Evolutionary conservation across 2,329 filamentous ascomycete genomes (phyloP).

Genomic region (Fonsecaea monophora): DNA sequence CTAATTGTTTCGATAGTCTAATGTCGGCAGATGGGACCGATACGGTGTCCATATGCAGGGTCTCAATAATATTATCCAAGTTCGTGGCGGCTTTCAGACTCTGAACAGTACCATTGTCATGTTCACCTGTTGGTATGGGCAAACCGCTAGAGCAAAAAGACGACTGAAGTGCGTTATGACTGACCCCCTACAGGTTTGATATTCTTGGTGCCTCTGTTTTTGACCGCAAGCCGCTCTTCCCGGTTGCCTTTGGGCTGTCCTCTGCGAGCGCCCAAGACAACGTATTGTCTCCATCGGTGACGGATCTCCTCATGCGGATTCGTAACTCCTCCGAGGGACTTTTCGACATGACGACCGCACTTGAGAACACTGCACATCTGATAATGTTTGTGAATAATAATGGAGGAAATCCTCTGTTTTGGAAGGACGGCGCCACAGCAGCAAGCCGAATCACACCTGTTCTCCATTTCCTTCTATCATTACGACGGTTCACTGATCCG

Average conservation of each 20-base stretch:
- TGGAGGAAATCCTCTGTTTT: constrained; percentile 5
- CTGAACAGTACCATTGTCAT: constrained; percentile 18
- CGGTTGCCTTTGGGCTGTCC: background rate
- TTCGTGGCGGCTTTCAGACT: constrained; percentile 35
- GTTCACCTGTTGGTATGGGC: constrained; percentile 21
- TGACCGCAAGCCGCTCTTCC: constrained; percentile 19
- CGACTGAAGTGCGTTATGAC: background rate
- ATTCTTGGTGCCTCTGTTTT: constrained; percentile 16
- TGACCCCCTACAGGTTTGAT: constrained; percentile 20
- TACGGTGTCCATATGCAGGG: constrained; percentile 39
- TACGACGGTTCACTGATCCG: constrained; percentile 9
- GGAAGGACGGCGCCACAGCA: constrained; percentile 16
- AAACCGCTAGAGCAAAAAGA: background rate
- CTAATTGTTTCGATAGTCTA: constrained; percentile 24
- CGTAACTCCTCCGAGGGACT: background rate
- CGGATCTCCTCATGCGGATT: constrained; percentile 3
- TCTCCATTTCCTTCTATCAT: constrained; percentile 23
- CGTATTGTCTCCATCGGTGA: background rate
- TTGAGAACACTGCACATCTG: background rate
- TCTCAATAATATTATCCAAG: constrained; percentile 34
- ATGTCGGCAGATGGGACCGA: constrained; percentile 38
- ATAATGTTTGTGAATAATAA: constrained; percentile 14
- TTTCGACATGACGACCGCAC: background rate
- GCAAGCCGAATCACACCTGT: constrained; percentile 19
- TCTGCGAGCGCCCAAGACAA: background rate